These are phyloP conservation scores for Pestalotiopsis sp. DNA, from an alignment of 2,329 filamentous ascomycete species.

Conservation along the genomic window DNA sequence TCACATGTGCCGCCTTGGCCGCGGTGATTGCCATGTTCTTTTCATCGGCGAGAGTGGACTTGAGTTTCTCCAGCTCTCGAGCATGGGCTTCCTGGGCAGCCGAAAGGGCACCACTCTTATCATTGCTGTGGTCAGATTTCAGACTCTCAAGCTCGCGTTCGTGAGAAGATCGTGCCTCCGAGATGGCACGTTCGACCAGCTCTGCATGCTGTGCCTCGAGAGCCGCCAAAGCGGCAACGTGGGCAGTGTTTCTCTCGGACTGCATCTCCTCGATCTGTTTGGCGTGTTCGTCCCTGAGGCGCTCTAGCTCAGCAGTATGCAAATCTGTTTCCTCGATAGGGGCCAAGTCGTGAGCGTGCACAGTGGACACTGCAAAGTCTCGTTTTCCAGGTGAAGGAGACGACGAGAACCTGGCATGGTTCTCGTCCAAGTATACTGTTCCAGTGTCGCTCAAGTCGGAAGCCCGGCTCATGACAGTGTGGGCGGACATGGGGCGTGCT, in stretches of 20 bases:
- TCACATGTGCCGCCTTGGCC: constrained; percentile 22
- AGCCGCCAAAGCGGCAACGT: constrained; percentile 23
- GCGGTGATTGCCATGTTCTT: constrained; percentile 21
- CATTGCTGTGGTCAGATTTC: constrained; percentile 20
- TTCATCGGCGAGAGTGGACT: constrained; percentile 27
- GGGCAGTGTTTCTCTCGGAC: constrained; percentile 27
- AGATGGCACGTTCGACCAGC: not conserved
- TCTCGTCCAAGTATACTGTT: constrained; percentile 55
- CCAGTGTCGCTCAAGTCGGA: constrained; percentile 57
- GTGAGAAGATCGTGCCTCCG: not conserved
- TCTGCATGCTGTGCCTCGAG: constrained; percentile 14
- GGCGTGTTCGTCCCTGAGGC: constrained; percentile 31
- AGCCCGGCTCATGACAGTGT: constrained; percentile 48
- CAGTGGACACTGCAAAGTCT: constrained; percentile 43
- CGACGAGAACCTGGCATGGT: constrained; percentile 57
- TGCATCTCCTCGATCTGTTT: constrained; percentile 25
- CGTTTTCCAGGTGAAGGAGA: constrained; percentile 47
- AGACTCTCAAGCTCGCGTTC: constrained; percentile 20
- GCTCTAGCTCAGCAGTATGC: constrained; percentile 37
- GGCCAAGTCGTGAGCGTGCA: constrained; percentile 48
- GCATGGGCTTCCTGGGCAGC: constrained; percentile 22
- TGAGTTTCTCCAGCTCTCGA: constrained; percentile 24
- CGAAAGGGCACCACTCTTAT: constrained; percentile 15
- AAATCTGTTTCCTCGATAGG: constrained; percentile 25
- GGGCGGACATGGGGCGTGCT: constrained; percentile 44